Base-by-base conservation (phyloP, 169 alveolate species). In the Pseudocohnilembus persalinus region DNA sequence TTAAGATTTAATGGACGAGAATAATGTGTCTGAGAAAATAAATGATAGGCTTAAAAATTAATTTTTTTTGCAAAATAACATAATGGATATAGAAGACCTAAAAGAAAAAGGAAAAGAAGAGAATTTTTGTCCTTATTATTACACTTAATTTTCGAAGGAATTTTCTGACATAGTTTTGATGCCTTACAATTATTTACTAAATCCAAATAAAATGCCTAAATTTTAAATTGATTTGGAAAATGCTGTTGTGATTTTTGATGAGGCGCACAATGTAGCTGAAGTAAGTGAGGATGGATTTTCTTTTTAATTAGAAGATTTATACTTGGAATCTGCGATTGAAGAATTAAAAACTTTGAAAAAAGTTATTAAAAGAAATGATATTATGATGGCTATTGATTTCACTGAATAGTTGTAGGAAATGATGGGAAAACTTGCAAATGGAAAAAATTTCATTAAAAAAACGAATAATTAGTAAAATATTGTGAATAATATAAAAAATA, bases 111-210 rank as follows among this genome's bases (percentile, higher is more conserved):
- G 98, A 93, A 16, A 95, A 92, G 68, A 85, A 74, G 76, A 78
- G 73, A 49, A 90, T 64, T 94, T 92, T 82, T 98, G 99, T 78
- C 99, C 99, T 27, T 98, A 94, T 85, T 98, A 96, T 89, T 93
- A 97, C 24, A 91, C 97, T 32, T 89, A 96, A 83, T 96, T 93
- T 74, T 92, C 95, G 31, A 97, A 96, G 72, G 92, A 90, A 68
- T 83, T 85, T 74, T 94, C 97, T 0, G 98, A 97, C 88, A 85
- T 98, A 27, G 95, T 96, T 24, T 85, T 98, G 73, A 83, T 97
- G 74, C 99, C 99, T 16, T 98, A 97, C 90, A 97, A 98, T 90
- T 98, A 97, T 89, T 86, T 98, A 30, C 83, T 98, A 63, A 97
- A 93, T 83, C 94, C 95, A 74, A 90, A 92, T 35, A 86, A 96